Percentiles rank a stretch among this genome's conserved stretches.
Evolutionary conservation across 495 filamentous ascomycete genomes (phyloP).

Genomic region (Aspergillus kassunensis): DNA sequence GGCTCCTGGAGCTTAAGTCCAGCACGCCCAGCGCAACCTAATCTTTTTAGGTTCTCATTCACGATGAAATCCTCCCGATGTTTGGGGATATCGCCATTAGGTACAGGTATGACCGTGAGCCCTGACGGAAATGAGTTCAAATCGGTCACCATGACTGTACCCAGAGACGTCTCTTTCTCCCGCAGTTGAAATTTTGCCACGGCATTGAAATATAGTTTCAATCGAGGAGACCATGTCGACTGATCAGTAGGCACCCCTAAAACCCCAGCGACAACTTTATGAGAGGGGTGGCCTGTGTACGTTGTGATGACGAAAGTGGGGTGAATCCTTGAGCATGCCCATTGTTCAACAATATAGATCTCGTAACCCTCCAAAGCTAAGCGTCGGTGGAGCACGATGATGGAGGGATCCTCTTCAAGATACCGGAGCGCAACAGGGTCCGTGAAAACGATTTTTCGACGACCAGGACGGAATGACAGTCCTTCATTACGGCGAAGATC

Average conservation of each 20-base stretch:
- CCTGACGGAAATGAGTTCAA: constrained; percentile 84
- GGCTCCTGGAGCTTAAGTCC: constrained; percentile 76
- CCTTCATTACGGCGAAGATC: constrained; percentile 17
- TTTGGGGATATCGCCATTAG: constrained; percentile 76
- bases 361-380: constrained; percentile 77
- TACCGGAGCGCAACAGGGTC: constrained; percentile 79
- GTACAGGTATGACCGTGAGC: constrained; percentile 82
- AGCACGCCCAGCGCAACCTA: constrained; percentile 87
- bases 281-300: constrained; percentile 82
- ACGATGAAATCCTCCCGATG: constrained; percentile 87
- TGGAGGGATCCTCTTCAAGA: constrained; percentile 80
- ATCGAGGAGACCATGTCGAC: constrained; percentile 68
- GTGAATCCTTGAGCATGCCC: constrained; percentile 87
- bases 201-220: constrained; percentile 82
- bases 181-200: constrained; percentile 80
- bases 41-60: constrained; percentile 87
- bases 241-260: constrained; percentile 81
- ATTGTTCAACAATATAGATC: constrained; percentile 94
- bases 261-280: constrained; percentile 74
- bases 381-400: constrained; percentile 68
- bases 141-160: constrained; percentile 90
- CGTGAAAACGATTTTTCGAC: constrained; percentile 61
- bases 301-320: constrained; percentile 91
- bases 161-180: constrained; percentile 73
- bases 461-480: constrained; percentile 24